Percentiles rank a stretch among this genome's conserved stretches.
Evolutionary conservation across 148 eudicot genomes (phyloP).

Genomic region (Polygonum aviculare): DNA sequence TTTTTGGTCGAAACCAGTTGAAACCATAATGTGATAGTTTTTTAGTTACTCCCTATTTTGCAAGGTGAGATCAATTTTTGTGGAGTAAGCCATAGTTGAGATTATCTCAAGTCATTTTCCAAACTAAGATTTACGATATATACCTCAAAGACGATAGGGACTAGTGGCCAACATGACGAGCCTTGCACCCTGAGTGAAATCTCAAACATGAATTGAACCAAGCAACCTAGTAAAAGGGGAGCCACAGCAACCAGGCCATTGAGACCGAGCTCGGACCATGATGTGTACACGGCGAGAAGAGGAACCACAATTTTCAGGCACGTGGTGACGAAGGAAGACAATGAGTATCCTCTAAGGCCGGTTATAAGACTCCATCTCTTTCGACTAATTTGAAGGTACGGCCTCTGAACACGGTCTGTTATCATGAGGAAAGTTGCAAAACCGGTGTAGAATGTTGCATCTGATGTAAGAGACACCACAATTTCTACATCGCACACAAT

Average conservation of each 20-base stretch:
- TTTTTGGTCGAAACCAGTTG: no score
- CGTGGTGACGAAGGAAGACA: constrained; percentile 37
- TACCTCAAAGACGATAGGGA: constrained; percentile 89
- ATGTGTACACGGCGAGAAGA: constrained; percentile 31
- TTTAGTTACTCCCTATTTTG: no score
- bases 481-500: constrained; percentile 45
- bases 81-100: neutral
- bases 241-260: constrained; percentile 48
- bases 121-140: neutral
- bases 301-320: constrained; percentile 66
- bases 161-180: constrained; percentile 78
- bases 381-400: constrained; percentile 61
- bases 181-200: constrained; percentile 25
- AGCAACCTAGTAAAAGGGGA: constrained; percentile 56
- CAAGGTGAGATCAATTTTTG: no score
- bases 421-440: constrained; percentile 47
- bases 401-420: constrained; percentile 60
- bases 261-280: constrained; percentile 67
- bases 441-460: constrained; percentile 60
- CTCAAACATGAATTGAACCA: constrained; percentile 58
- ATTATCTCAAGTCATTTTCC: neutral
- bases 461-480: constrained; percentile 42
- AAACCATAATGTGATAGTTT: no score
- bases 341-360: constrained; percentile 54
- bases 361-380: constrained; percentile 68